Evolutionary conservation across 306 rosid species (phyloP), one percentile per base, ranked within the genome.

Genomic region (Prinsepia uniflora): DNA sequence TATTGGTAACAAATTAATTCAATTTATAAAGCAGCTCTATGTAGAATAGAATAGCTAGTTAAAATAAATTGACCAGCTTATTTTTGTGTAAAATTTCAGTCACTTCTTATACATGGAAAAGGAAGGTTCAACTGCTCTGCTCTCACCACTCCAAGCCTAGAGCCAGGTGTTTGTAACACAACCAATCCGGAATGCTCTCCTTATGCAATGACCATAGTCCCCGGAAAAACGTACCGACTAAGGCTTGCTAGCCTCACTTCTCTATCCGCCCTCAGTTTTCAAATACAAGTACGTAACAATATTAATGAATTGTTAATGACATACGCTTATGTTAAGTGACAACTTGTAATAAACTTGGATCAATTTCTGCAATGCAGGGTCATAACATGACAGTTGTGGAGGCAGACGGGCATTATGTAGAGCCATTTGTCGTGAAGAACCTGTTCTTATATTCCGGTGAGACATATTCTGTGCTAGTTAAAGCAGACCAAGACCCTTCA

Each of bases 311-410:
- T 1, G 36, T 1, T 30, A 30, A 30, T 30, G 36, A 17, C 2
- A 50, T 52, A 17, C 14, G 19, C 17, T 1, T 17, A 10, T 55
- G 13, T 4, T 20, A 10, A 55, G 24, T 48, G 7, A 8, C 19
- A 52, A 19, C 36, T 10, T 11, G 7, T 19, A 52, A n/a, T 50
- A 17, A 50, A 53, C 4, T 53, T n/a, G 52, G 60, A 17, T 36
- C 5, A 8, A 42, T n/a, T 53, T 69, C 64, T 15, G 18, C 6
- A 0, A 34, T 79, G 74, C 90, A 92, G 96, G 94, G 96, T 1
- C 98, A 90, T 59, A 90, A 89, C 41, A 88, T 93, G 98, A 90
- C 92, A 3, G 96, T 93, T 44, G 96, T 93, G 6, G 96, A 90
- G 81, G 96, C 97, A 24, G 98, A 93, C 78, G 97, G 98, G 36